Evolutionary conservation across 257 asterid species (phyloP).

Genomic region (Primulina eburnea): DNA sequence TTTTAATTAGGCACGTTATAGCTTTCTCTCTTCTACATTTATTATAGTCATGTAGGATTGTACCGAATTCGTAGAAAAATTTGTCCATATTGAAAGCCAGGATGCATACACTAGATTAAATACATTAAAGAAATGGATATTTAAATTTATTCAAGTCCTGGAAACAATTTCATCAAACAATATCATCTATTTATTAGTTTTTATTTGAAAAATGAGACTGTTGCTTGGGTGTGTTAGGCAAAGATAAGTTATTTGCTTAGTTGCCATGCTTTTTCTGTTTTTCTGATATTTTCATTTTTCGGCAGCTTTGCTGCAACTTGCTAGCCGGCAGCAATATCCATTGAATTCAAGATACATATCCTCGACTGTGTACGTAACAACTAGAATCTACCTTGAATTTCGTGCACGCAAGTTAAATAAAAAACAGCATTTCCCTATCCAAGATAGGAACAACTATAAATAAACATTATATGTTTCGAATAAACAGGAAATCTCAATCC

Average conservation of each 20-base stretch:
- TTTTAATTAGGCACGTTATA: too few relatives aligned
- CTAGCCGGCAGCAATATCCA: neutral
- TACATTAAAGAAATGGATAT: too few relatives aligned
- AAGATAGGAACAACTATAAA: too few relatives aligned
- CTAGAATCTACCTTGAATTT: neutral
- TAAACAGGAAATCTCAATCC: too few relatives aligned
- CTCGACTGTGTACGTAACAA: neutral
- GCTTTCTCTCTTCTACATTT: too few relatives aligned
- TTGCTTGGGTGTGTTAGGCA: neutral
- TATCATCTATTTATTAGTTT: neutral
- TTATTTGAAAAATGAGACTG: constrained; percentile 24
- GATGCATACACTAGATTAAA: too few relatives aligned
- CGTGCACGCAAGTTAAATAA: neutral
- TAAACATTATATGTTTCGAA: too few relatives aligned
- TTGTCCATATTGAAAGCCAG: too few relatives aligned
- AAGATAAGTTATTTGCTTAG: neutral
- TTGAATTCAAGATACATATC: neutral
- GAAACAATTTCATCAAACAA: neutral
- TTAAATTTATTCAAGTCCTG: neutral
- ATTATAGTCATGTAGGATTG: too few relatives aligned
- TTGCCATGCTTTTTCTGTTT: neutral
- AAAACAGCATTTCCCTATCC: too few relatives aligned
- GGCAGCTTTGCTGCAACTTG: neutral
- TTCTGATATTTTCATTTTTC: neutral
- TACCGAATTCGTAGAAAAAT: too few relatives aligned